Base-by-base conservation (phyloP, 306 rosid genomes). In the Trifolium pratense region DNA sequence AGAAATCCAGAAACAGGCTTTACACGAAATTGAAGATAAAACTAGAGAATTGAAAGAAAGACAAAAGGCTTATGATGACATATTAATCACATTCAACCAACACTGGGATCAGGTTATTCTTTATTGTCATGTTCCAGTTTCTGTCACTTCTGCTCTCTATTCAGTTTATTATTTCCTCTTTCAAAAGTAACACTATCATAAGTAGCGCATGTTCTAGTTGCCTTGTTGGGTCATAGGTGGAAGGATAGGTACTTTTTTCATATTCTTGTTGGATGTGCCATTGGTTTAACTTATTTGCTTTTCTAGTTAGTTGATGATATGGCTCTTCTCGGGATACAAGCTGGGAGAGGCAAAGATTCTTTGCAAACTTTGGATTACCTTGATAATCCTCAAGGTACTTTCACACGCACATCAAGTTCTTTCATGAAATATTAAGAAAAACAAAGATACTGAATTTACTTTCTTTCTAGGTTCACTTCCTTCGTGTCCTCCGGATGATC, bases 291-390 rank as follows among this genome's bases (percentile, higher is more conserved):
- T 75, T 68, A 7, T 84, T 51, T 84, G 58, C 55, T 48, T 71
- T 16, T 84, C 68, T 84, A 94, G 97, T 80, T 94, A 84, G 88
- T 85, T 75, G 92, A 87, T 78, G 97, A 94, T 86, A 80, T 91
- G 81, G 42, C 77, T 71, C 89, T 91, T 86, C 97, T 91, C 21
- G 96, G 96, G 36, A 75, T 81, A 84, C 88, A 68, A 83, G 87
- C 88, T 58, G 91, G 97, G 71, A 87, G 89, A 75, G 85, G 83
- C 77, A 85, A 75, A 85, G 82, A 80, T 53, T 85, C 81, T 58
- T 79, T 90, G 66, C 77, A 77, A 74, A 55, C 53, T 51, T 73
- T 89, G 79, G 82, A 86, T 68, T 26, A 17, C 72, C 80, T 77
- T 57, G 77, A 79, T 75, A 78, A 77, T 29, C 80, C 88, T 80